phyloP scores from a whole-genome alignment of 2,329 filamentous ascomycete species.

The Beauveria medogensis region DNA sequence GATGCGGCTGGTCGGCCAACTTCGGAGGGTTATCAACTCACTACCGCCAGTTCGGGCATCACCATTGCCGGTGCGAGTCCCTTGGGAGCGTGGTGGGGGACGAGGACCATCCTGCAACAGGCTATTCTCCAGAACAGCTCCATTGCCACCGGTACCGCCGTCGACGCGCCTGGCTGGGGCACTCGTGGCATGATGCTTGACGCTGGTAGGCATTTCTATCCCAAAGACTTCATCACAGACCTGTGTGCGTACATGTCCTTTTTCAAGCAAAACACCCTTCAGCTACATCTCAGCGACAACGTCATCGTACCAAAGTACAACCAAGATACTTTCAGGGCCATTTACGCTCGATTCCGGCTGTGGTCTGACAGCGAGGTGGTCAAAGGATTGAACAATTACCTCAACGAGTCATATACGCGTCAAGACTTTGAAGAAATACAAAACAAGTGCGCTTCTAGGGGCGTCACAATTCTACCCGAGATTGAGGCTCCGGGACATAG shows the following conservation, averaged over 20 bases:
- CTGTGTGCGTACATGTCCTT: constrained; percentile 52
- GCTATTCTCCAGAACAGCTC: constrained; percentile 30
- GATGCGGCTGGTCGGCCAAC: constrained; percentile 38
- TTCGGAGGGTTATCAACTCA: constrained; percentile 40
- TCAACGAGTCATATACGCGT: constrained; percentile 47
- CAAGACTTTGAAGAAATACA: constrained; percentile 46
- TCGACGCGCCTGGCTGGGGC: constrained; percentile 43
- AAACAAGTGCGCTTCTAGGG: constrained; percentile 40
- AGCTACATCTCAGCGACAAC: constrained; percentile 52
- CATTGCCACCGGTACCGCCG: constrained; percentile 33
- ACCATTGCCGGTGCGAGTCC: constrained; percentile 43
- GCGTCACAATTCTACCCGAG: constrained; percentile 51
- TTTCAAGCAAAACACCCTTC: constrained; percentile 53
- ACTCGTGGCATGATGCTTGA: constrained; percentile 45
- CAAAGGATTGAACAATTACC: constrained; percentile 37
- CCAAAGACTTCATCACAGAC: constrained; percentile 44
- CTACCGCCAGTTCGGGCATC: constrained; percentile 31
- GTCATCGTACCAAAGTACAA: constrained; percentile 40
- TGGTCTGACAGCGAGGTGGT: constrained; percentile 40
- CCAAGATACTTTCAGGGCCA: constrained; percentile 35
- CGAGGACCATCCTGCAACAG: constrained; percentile 45
- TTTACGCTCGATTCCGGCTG: constrained; percentile 49
- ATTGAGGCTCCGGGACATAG: constrained; percentile 53
- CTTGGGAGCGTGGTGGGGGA: constrained; percentile 50
- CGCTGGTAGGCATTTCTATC: constrained; percentile 47